A percentile compares a stretch with the other conserved stretches of the same genome.
phyloP scores from a whole-genome alignment of 805 yeast species.

The Metschnikowia borealis region DNA sequence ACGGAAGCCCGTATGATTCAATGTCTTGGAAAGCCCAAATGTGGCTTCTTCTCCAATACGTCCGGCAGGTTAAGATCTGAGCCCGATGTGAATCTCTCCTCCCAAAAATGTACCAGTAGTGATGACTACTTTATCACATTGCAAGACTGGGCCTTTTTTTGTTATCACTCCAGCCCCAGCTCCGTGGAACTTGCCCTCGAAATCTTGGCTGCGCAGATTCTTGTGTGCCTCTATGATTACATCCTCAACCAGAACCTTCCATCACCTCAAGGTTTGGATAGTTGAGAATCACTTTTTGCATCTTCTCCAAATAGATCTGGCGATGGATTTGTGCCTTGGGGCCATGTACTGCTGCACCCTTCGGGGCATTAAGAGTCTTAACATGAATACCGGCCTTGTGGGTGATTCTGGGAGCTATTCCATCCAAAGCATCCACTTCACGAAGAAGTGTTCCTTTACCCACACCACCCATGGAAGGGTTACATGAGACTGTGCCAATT shows the following conservation, averaged over 20 bases:
- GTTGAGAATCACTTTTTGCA: conserved; percentile 62
- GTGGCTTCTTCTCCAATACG: conserved; percentile 92
- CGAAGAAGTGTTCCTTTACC: conserved; percentile 94
- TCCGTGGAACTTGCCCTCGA: conserved; percentile 42
- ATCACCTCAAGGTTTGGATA: conserved; percentile 56
- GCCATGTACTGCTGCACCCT: conserved; percentile 98
- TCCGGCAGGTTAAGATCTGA: conserved; percentile 79
- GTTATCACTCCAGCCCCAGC: conserved; percentile 67
- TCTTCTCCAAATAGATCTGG: conserved; percentile 65
- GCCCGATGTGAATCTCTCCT: conserved; percentile 92
- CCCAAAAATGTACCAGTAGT: conserved; percentile 95
- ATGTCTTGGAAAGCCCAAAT: conserved; percentile 78
- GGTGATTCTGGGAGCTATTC: conserved; percentile 80
- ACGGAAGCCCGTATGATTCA: conserved; percentile 70
- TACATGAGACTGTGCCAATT: conserved; percentile 94
- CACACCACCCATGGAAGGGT: conserved; percentile 97
- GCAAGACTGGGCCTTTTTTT: conserved; percentile 58
- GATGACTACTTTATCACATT: conserved; percentile 67
- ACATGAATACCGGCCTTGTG: conserved; percentile 92
- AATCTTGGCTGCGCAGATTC: conserved; percentile 18
- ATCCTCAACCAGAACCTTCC: conserved; percentile 82
- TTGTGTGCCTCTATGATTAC: conserved; percentile 51
- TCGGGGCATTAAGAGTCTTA: conserved; percentile 76
- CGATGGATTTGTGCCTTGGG: conserved; percentile 97
- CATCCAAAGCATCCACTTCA: conserved; percentile 96